Percentiles rank a stretch among this genome's conserved stretches.
Evolutionary conservation across 2,329 filamentous ascomycete species (phyloP).

Genomic region (Claviceps maximensis): DNA sequence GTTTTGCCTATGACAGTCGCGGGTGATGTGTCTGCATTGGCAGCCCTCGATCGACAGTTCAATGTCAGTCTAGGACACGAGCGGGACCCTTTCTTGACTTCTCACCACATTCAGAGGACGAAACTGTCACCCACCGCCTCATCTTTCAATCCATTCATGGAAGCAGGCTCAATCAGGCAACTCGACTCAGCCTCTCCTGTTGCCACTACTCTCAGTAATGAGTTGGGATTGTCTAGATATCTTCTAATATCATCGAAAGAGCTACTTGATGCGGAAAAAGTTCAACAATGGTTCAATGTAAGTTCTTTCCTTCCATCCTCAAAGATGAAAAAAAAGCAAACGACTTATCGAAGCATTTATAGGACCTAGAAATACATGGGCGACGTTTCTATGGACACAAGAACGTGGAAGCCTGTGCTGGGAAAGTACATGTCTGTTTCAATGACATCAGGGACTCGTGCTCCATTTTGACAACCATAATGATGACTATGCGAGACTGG

Average conservation of each 20-base stretch:
- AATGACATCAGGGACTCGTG: conserved; percentile 47
- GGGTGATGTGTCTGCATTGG: conserved; percentile 9
- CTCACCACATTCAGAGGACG: conserved; percentile 16
- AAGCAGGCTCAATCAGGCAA: conserved; percentile 8
- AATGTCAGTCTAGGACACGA: conserved; percentile 17
- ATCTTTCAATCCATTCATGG: conserved; percentile 38
- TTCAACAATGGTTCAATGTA: conserved; percentile 34
- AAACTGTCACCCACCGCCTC: conserved; percentile 53
- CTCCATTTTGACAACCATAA: conserved; percentile 32
- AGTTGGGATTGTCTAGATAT: conserved; percentile 31
- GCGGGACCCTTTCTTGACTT: conserved; percentile 42
- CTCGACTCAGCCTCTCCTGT: conserved; percentile 14
- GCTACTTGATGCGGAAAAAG: conserved; percentile 21
- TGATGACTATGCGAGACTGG: conserved; percentile 32
- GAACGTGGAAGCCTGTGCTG: conserved; percentile 21
- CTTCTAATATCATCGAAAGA: conserved; percentile 26
- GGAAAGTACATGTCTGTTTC: conserved; percentile 41
- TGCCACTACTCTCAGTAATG: conserved; percentile 29
- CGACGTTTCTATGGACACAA: conserved; percentile 23
- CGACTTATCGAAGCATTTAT: background rate
- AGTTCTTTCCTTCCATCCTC: conserved; percentile 8
- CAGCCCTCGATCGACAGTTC: conserved; percentile 14
- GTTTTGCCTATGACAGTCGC: conserved; percentile 15
- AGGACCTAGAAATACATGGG: conserved; percentile 27
- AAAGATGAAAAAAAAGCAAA: background rate